Base-by-base conservation (phyloP, 1,284 basidiomycete genomes). In the Ustilago esculenta region DNA sequence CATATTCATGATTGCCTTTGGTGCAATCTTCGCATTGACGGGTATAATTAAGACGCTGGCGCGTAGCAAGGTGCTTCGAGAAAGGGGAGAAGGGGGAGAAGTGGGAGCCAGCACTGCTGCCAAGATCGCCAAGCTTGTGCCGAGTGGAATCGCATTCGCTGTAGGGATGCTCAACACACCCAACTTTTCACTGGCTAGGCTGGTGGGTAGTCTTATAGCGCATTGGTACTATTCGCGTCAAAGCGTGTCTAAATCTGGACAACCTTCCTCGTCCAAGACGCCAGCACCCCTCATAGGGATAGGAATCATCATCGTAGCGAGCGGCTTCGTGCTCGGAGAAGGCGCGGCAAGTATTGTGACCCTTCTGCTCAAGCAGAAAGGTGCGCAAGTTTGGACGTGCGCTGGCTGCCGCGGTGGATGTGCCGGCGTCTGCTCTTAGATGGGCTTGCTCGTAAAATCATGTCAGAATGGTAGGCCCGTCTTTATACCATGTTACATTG, bases 291-390 rank as follows among this genome's bases (percentile, higher is more conserved):
- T 73, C 29, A 53, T 61, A 42, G 89, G 88, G 76, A 93, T 90
- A 66, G 86, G 86, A 43, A 85, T 94, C 45, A 90, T 98, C 73
- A 88, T 98, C 30, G 85, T 96, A 27, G 95, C 94, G 4, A 92
- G 90, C 76, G 94, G 94, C 1, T 96, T 98, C 77, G 95, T 98
- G 24, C 85, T 98, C 17, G 94, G 94, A 24, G 94, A 98, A 68
- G 85, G 94, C 2, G 89, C 96, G 34, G 86, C 92, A 21, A 94
- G 92, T 77, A 87, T 98, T 39, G 83, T 94, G 25, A 88, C 90
- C 8, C 85, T 98, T 45, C 80, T 90, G 9, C 82, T 95, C 64
- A 88, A 88, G 72, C 91, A 89, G 35, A 85, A 85, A 36, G 92
- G 92, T 0, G 84, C 91, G 8, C 88, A 72, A 10, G 73, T 89